Conservation (phyloP, 495 filamentous ascomycete species). For the Thermochaetoides thermophila region DNA sequence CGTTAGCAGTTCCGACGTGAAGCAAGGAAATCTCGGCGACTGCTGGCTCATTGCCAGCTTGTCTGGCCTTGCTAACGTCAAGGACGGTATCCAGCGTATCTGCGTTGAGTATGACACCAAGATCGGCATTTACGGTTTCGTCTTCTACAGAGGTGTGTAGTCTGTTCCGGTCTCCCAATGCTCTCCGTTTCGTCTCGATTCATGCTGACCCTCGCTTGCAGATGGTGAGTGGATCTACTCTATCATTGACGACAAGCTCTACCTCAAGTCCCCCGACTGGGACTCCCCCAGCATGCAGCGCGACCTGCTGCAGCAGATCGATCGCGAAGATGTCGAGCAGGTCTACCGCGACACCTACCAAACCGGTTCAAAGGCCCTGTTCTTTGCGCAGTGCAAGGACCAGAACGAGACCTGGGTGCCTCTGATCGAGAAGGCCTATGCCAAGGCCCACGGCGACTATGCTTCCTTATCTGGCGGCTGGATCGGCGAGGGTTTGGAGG, state of each 20-base stretch:
- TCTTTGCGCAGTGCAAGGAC: slow-evolving; percentile 76
- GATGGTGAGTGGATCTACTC: slow-evolving; percentile 92
- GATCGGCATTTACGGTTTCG: slow-evolving; percentile 89
- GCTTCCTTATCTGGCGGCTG: slow-evolving; percentile 69
- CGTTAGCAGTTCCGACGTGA: slow-evolving; percentile 62
- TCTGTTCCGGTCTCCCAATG: not conserved
- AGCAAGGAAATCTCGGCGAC: slow-evolving; percentile 69
- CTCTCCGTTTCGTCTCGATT: not conserved
- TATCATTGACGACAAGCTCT: slow-evolving; percentile 72
- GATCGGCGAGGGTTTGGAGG: slow-evolving; percentile 81
- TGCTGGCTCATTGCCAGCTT: slow-evolving; percentile 92
- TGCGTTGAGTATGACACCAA: slow-evolving; percentile 63
- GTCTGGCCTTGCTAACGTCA: slow-evolving; percentile 65
- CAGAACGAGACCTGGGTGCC: slow-evolving; percentile 92
- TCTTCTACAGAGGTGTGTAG: slow-evolving; percentile 58
- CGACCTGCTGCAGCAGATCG: slow-evolving; percentile 38
- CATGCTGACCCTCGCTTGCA: slow-evolving; percentile 1
- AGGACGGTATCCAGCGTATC: slow-evolving; percentile 59
- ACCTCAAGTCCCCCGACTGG: slow-evolving; percentile 69
- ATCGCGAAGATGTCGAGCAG: slow-evolving; percentile 52
- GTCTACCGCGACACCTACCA: slow-evolving; percentile 72
- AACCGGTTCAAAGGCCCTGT: slow-evolving; percentile 64
- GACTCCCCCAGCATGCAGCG: slow-evolving; percentile 44
- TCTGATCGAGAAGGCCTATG: slow-evolving; percentile 86
- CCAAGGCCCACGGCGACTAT: slow-evolving; percentile 84